Evolutionary conservation across 192 early-diverging fungal genomes (phyloP), one percentile per base, ranked within the genome.

Genomic region (Podila epigama): DNA sequence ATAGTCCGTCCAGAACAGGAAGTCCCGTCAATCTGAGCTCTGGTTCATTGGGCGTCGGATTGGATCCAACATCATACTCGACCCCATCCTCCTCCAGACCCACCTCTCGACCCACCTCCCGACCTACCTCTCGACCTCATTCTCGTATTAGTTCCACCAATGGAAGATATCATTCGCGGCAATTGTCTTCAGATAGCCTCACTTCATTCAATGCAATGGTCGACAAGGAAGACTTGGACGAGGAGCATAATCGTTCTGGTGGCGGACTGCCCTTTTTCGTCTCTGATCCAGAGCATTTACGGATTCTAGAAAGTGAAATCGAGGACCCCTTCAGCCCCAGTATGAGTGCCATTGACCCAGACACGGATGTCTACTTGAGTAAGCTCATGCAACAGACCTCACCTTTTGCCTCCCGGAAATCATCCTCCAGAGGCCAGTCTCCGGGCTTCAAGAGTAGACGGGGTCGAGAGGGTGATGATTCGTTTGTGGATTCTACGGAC

Each of bases 291-390:
- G 73, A 77, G 34, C 73, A 77, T 36, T 12, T 68, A 2, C 35
- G 56, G 33, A 68, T 77, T n/a, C 39, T 77, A 7, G 73, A 77
- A 20, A 66, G 66, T n/a, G 73, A 77, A 33, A 77, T 77, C 28
- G 73, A 77, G 25, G 73, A 77, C 62, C 73, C 73, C 6, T 77
- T 77, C 32, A 77, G 73, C 12, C 73, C 73, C 28, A 77, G 73
- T 20, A 63, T 77, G 66, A 77, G 73, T n/a, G 33, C 73, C 9
- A 68, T 68, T 20, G 73, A 77, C 35, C 61, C 61, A n/a, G 73
- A 68, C 56, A 48, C 66, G 4, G 73, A 77, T 28, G 65, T 60
- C 15, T 68, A 68, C 51, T 59, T 77, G 7, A 77, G 57, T 32
- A 77, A 58, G 6, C 50, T 77, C 15, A 68, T 77, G 44, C 73